phyloP scores from a whole-genome alignment of 2,329 filamentous ascomycete species.

The Apiospora kogelbergensis region DNA sequence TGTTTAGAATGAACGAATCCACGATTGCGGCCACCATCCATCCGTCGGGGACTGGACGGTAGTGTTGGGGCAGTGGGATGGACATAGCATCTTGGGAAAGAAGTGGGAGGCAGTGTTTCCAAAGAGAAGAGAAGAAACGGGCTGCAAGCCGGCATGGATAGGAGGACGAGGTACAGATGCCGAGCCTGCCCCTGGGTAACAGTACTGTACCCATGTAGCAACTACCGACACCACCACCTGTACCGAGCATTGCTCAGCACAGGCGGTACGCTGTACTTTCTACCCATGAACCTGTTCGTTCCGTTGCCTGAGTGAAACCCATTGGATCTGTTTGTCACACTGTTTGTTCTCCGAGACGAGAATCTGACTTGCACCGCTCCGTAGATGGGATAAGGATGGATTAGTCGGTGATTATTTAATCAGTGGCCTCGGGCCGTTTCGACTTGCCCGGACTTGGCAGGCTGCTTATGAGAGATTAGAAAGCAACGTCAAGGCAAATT shows the following conservation, averaged over 20 bases:
- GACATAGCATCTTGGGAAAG: not conserved
- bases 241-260: not conserved
- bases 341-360: not conserved
- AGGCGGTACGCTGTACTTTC: not conserved
- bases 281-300: not conserved
- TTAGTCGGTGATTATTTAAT: not conserved
- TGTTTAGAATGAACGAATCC: conserved; percentile 10
- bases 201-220: not conserved
- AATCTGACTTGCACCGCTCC: not conserved
- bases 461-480: conserved; percentile 1
- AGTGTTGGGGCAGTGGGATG: not conserved
- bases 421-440: not conserved
- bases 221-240: not conserved
- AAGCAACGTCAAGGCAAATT: not conserved
- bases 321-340: too few relatives aligned
- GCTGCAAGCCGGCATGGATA: not conserved
- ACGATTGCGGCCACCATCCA: not conserved
- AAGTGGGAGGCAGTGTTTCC: not conserved
- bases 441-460: not conserved
- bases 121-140: not conserved
- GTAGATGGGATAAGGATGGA: not conserved
- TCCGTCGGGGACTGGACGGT: not conserved
- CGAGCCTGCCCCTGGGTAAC: not conserved
- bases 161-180: not conserved
- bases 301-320: not conserved